Conservation (phyloP, 2,329 filamentous ascomycete species). For the Lasiodiplodia hormozganensis region DNA sequence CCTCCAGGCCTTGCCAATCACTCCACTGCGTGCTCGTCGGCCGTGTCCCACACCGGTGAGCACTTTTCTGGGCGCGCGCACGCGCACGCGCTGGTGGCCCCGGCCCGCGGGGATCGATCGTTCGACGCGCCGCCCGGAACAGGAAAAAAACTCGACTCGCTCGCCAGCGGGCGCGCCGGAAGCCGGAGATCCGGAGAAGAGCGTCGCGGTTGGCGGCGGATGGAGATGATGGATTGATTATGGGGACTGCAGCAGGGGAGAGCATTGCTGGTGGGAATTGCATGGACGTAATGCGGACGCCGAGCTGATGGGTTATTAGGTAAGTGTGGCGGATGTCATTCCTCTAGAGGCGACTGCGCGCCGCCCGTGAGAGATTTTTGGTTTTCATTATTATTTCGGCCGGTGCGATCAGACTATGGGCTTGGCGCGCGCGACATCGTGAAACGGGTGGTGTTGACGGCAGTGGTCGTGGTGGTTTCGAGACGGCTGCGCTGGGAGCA, state of each 20-base stretch:
- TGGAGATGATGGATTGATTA: neutral
- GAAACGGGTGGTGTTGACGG: neutral
- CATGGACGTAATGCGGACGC: constrained; percentile 16
- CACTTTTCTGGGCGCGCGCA: neutral
- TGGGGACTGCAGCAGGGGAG: neutral
- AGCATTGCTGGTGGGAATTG: neutral
- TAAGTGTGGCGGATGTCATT: constrained; percentile 24
- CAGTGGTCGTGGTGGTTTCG: neutral
- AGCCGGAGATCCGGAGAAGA: constrained; percentile 5
- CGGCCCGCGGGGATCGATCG: constrained; percentile 7
- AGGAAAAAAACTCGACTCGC: constrained; percentile 1
- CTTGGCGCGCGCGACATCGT: constrained; percentile 3
- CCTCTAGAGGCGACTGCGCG: constrained; percentile 16
- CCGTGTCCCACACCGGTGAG: constrained; percentile 19
- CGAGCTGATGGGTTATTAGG: constrained; percentile 24
- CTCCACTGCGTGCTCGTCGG: constrained; percentile 6
- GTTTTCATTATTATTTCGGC: neutral
- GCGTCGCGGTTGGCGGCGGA: neutral
- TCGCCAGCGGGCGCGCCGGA: neutral
- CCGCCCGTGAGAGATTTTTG: constrained; percentile 4
- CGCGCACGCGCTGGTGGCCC: neutral
- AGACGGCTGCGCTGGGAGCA: neutral
- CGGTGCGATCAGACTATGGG: neutral
- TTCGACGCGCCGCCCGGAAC: neutral
- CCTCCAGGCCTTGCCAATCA: neutral